Conservation (phyloP, 2,329 filamentous ascomycete genomes). For the Neonectria coccinea region DNA sequence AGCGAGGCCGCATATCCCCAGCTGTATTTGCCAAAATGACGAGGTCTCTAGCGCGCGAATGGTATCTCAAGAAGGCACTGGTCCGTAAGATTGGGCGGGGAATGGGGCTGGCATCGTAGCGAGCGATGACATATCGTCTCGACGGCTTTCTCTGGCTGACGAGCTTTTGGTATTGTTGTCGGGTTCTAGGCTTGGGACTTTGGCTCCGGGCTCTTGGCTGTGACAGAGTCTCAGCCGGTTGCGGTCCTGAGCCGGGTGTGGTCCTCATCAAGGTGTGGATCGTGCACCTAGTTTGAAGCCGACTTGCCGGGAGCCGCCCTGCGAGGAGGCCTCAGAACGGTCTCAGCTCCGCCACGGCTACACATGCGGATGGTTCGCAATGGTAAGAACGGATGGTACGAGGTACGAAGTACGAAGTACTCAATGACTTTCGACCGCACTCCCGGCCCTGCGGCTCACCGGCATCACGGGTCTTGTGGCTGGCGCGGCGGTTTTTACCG, state of each 20-base stretch:
- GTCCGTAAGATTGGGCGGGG: conserved; percentile 81
- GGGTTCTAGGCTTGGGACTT: conserved; percentile 3
- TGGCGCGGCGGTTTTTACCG: neutral
- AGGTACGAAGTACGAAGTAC: neutral
- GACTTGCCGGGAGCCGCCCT: neutral
- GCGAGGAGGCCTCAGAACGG: neutral
- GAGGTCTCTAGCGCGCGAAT: conserved; percentile 79
- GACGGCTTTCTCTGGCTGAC: conserved; percentile 22
- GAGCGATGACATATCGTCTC: conserved; percentile 15
- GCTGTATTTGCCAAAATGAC: conserved; percentile 85
- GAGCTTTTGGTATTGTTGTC: conserved; percentile 37
- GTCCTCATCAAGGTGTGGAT: conserved; percentile 16
- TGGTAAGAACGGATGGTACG: neutral
- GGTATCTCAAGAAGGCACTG: conserved; percentile 85
- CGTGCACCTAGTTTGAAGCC: conserved; percentile 13
- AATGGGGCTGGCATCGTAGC: conserved; percentile 70
- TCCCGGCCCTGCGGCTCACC: neutral
- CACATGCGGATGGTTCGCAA: neutral
- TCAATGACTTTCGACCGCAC: neutral
- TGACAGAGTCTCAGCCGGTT: neutral
- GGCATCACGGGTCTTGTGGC: neutral
- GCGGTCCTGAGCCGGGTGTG: neutral
- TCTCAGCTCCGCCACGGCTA: neutral
- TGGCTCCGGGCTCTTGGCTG: neutral
- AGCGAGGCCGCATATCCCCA: conserved; percentile 76